phyloP scores from a whole-genome alignment of 1,284 basidiomycete genomes.

The Leucoagaricus sp. region DNA sequence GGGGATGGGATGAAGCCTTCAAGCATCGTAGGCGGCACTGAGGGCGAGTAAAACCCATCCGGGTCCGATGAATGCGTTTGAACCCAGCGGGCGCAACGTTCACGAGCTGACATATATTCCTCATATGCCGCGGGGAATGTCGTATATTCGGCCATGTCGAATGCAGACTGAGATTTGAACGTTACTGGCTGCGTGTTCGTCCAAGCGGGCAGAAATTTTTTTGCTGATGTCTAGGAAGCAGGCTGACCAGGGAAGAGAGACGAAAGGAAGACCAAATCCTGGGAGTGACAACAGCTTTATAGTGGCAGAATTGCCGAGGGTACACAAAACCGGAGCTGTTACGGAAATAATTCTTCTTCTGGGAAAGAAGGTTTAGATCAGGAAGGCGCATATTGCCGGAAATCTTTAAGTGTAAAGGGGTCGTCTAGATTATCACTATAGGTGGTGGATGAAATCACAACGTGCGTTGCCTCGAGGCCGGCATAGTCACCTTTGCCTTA shows the following conservation, averaged over 20 bases:
- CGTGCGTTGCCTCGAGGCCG: constrained; percentile 46
- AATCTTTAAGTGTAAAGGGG: constrained; percentile 28
- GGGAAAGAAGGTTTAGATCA: constrained; percentile 30
- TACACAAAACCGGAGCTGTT: constrained; percentile 26
- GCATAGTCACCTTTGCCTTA: constrained; percentile 8
- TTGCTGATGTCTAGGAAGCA: neutral
- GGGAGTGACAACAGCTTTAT: constrained; percentile 30
- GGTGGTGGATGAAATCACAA: constrained; percentile 43
- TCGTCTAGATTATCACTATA: constrained; percentile 33
- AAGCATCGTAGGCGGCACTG: constrained; percentile 54
- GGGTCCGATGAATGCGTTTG: constrained; percentile 40
- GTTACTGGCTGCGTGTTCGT: constrained; percentile 4
- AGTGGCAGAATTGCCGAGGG: constrained; percentile 29
- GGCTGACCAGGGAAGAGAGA: constrained; percentile 21
- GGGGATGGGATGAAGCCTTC: constrained; percentile 48
- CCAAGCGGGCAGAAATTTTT: constrained; percentile 1
- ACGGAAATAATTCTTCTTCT: constrained; percentile 30
- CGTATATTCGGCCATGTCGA: constrained; percentile 65
- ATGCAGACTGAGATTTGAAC: constrained; percentile 4
- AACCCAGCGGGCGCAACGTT: constrained; percentile 66
- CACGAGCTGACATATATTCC: constrained; percentile 55
- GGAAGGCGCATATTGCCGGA: constrained; percentile 29
- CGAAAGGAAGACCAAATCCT: constrained; percentile 20
- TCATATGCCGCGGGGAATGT: constrained; percentile 57
- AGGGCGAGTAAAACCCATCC: constrained; percentile 53